Evolutionary conservation across 2,329 filamentous ascomycete genomes (phyloP), one percentile per base, ranked within the genome.

Genomic region (Aspergillus texensis): DNA sequence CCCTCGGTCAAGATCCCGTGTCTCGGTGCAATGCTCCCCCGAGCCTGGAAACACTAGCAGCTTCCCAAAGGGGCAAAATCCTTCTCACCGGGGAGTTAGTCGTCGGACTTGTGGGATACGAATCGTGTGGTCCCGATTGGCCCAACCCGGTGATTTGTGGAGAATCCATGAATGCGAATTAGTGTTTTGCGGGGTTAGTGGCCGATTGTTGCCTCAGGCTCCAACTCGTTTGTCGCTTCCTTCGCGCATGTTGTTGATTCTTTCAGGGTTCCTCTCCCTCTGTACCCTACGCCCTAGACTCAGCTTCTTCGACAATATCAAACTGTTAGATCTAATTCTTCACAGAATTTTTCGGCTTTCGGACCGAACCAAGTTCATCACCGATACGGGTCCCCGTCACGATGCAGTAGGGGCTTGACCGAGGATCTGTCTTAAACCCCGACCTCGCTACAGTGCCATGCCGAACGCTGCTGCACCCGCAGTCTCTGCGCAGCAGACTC

Each of bases 401-500:
- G 53, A 66, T 64, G 63, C 60, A 56, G 43, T 62, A 57, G 46
- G 62, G 53, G 64, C 21, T 26, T 58, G 67, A 62, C 50, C 57
- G 64, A 61, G 62, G 62, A 67, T 62, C 63, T 65, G 39, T 50
- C 41, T 67, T 65, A 68, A 36, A 62, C 64, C 61, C 65, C 68
- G 67, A 69, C 69, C 71, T 76, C 73, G 74, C 74, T 71, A 68
- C 65, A 72, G 67, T 70, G 74, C 71, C 66, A 77, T 75, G 74
- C 70, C 74, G 72, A 78, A 77, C 71, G 52, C 69, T 68, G 64
- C 66, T 68, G 64, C 65, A 63, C 53, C 61, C 65, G 65, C 66
- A 62, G 55, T 68, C 64, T 64, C 66, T 56, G 61, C 65, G 34
- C 71, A 68, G 46, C 69, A 70, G 57, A 64, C 68, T 66, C 66